Evolutionary conservation across 345 rosid genomes (phyloP).

Genomic region (Raphanus raphanistrum): DNA sequence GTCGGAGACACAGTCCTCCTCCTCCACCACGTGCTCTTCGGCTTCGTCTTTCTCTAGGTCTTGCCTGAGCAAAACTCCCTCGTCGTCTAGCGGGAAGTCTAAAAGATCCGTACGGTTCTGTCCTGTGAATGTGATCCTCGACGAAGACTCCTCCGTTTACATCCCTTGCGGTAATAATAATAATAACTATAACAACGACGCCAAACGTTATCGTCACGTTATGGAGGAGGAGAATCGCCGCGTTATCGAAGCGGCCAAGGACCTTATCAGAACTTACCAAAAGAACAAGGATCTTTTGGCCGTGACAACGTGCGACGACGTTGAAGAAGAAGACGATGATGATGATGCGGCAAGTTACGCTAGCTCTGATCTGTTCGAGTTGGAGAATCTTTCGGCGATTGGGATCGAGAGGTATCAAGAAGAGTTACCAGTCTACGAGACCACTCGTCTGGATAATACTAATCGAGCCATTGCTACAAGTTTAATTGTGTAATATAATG

Average conservation of each 20-base stretch:
- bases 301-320: background rate
- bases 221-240: constrained; percentile 59
- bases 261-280: constrained; percentile 60
- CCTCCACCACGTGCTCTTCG: constrained; percentile 54
- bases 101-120: constrained; percentile 75
- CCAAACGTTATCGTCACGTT: constrained; percentile 22
- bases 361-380: constrained; percentile 91
- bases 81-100: constrained; percentile 45
- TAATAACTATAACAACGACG: background rate
- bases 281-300: constrained; percentile 43
- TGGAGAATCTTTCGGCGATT: constrained; percentile 78
- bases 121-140: constrained; percentile 76
- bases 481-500: constrained; percentile 54
- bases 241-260: constrained; percentile 67
- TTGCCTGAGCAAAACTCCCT: constrained; percentile 69
- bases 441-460: constrained; percentile 61
- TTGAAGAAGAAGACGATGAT: constrained; percentile 34
- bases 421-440: constrained; percentile 94
- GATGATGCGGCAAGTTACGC: constrained; percentile 76
- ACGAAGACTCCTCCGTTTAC: constrained; percentile 51
- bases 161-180: constrained; percentile 50
- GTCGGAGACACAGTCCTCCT: constrained; percentile 33
- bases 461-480: constrained; percentile 80
- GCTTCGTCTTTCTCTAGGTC: constrained; percentile 86
- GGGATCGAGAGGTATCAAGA: constrained; percentile 72